These are phyloP conservation scores for Candida easanensis DNA, from an alignment of 805 yeast species.

Conservation along the genomic window DNA sequence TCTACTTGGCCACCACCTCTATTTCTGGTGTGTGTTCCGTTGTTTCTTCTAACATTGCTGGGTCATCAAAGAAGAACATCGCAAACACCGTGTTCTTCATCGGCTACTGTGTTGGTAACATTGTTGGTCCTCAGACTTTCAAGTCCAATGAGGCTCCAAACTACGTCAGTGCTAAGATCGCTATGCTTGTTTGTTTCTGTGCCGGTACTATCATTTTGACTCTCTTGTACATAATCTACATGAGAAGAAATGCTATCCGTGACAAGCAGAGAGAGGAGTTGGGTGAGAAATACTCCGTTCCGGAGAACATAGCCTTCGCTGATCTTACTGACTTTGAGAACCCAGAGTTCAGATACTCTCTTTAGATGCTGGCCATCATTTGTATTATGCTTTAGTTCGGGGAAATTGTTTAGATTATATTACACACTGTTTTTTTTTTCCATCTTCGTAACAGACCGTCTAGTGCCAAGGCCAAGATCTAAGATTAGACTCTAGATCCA, in stretches of 20 bases:
- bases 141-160: conserved; percentile 52
- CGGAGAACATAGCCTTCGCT: conserved; percentile 38
- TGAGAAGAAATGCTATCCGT: conserved; percentile 41
- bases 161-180: conserved; percentile 49
- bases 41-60: conserved; percentile 54
- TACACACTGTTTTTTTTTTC: no score
- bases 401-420: no score
- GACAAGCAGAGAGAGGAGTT: conserved; percentile 30
- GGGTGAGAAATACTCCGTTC: conserved; percentile 23
- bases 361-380: no score
- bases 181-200: conserved; percentile 22
- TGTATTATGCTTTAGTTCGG: no score
- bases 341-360: conserved; percentile 30
- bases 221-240: conserved; percentile 27
- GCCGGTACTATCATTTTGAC: conserved; percentile 34
- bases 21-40: conserved; percentile 32
- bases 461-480: no score
- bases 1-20: conserved; percentile 34
- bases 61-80: conserved; percentile 66
- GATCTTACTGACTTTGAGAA: conserved; percentile 40
- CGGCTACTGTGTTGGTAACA: conserved; percentile 64
- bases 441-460: no score
- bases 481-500: no score
- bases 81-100: conserved; percentile 56
- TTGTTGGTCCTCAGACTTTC: conserved; percentile 75